A percentile compares a stretch with the other conserved stretches of the same genome.
These are phyloP conservation scores for Psidium friedrichsthalianum DNA, from an alignment of 345 rosid genomes.

Conservation along the genomic window DNA sequence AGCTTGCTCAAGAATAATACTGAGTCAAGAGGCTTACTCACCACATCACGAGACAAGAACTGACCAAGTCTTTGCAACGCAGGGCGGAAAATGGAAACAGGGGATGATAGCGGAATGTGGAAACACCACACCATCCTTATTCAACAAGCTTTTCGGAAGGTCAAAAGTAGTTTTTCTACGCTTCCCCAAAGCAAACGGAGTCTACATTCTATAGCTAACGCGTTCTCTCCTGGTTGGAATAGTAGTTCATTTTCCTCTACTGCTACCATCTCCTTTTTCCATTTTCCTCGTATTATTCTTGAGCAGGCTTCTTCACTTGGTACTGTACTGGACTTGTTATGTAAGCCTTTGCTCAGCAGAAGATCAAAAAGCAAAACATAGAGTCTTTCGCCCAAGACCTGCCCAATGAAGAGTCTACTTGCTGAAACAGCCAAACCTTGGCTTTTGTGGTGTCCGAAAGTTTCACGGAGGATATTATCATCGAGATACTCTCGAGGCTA, in stretches of 20 bases:
- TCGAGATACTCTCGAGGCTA: constrained; percentile 4
- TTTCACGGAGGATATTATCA: neutral
- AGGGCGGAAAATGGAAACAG: too few species aligned
- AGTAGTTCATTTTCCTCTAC: neutral
- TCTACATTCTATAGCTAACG: too few species aligned
- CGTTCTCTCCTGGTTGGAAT: too few species aligned
- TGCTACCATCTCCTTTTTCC: neutral
- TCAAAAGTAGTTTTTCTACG: too few species aligned
- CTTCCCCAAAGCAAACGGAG: too few species aligned
- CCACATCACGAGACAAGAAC: neutral
- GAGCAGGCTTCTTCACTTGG: too few species aligned
- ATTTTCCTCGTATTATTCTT: neutral
- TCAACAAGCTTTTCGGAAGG: too few species aligned
- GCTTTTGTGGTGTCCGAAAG: neutral
- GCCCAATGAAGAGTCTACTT: neutral
- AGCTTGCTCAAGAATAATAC: neutral
- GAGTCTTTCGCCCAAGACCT: neutral
- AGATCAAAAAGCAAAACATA: neutral
- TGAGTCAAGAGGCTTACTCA: neutral
- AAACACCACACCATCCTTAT: too few species aligned
- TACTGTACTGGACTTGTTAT: too few species aligned
- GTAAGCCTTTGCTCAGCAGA: too few species aligned
- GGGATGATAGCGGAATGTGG: too few species aligned
- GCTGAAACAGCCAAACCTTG: neutral
- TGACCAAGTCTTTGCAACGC: too few species aligned